Base-by-base conservation (phyloP, 1,284 basidiomycete species). In the Apiotrichum gracile region DNA sequence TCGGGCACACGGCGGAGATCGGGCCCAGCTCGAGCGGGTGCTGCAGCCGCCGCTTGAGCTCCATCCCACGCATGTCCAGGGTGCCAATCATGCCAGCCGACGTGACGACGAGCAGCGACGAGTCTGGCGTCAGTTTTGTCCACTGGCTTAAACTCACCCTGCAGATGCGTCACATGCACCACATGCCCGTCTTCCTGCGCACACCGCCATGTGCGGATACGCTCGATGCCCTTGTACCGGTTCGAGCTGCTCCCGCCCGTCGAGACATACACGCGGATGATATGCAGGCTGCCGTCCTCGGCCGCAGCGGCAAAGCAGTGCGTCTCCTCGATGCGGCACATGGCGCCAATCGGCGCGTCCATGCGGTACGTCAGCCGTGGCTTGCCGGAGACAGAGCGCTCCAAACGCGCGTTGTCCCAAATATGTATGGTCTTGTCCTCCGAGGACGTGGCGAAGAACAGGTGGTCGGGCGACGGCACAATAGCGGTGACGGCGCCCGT, bases 371-470 rank as follows among this genome's bases (percentile, higher is more conserved):
- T 62, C 47, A 74, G 55, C 14, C 75, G 59, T 35, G 74, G 68
- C 44, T 71, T 72, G 5, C 66, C 65, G 0, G 80, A 77, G 2
- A 81, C 86, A 63, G 86, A 89, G 57, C 87, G 81, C 64, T 90
- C 88, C 34, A 91, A 73, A 10, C 86, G 79, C 7, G 85, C 83
- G 0, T 86, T 83, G 65, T 91, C 88, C 88, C 88, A 91, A 7
- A 90, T 79, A 67, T 88, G 87, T 57, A 93, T 81, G 0, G 84
- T 86, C 60, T 85, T 85, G 67, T 96, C 91, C 60, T 88, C 84
- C 1, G 91, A 93, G 0, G 85, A 82, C 0, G 92, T 88, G 1
- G 91, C 86, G 64, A 98, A 97, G 78, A 97, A 99, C 60, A 85
- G 77, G 60, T 96, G 91, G 68, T 98, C 96, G 0, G 92, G 91